Evolutionary conservation across 1,284 basidiomycete species (phyloP).

Genomic region (Boletus mariae): DNA sequence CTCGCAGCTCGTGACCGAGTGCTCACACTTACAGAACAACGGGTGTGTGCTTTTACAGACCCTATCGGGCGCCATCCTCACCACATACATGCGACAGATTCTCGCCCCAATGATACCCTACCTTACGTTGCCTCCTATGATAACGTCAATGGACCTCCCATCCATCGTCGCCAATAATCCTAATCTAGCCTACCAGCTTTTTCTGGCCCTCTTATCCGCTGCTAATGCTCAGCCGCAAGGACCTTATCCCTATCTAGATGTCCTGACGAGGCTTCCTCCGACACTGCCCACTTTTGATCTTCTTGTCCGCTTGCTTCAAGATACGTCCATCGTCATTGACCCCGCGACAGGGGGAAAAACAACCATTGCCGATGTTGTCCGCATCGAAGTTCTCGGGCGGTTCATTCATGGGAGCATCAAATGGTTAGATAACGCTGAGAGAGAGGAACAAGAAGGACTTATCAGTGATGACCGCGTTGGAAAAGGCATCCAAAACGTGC

Average conservation of each 20-base stretch:
- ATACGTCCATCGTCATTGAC: conserved; percentile 46
- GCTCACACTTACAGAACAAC: conserved; percentile 67
- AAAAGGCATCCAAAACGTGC: conserved; percentile 64
- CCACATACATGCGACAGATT: conserved; percentile 23
- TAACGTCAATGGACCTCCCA: conserved; percentile 63
- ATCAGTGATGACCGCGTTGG: conserved; percentile 69
- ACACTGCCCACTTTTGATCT: conserved; percentile 71
- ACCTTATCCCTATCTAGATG: conserved; percentile 50
- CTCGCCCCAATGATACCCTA: conserved; percentile 40
- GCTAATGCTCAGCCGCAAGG: conserved; percentile 38
- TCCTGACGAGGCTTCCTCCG: conserved; percentile 49
- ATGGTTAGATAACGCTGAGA: conserved; percentile 65
- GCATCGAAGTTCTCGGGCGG: conserved; percentile 59
- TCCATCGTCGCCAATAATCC: conserved; percentile 66
- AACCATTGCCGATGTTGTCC: conserved; percentile 60
- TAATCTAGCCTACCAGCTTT: conserved; percentile 59
- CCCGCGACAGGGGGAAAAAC: conserved; percentile 41
- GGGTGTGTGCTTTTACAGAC: conserved; percentile 40
- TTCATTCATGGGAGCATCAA: conserved; percentile 64
- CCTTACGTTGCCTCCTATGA: conserved; percentile 53
- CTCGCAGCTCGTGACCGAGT: conserved; percentile 65
- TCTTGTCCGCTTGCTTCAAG: conserved; percentile 60
- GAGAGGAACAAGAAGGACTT: conserved; percentile 58
- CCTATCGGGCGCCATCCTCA: neutral
- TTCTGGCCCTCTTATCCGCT: conserved; percentile 50